Conservation (phyloP, 23 red algal genomes). For the Agarophyton chilense region DNA sequence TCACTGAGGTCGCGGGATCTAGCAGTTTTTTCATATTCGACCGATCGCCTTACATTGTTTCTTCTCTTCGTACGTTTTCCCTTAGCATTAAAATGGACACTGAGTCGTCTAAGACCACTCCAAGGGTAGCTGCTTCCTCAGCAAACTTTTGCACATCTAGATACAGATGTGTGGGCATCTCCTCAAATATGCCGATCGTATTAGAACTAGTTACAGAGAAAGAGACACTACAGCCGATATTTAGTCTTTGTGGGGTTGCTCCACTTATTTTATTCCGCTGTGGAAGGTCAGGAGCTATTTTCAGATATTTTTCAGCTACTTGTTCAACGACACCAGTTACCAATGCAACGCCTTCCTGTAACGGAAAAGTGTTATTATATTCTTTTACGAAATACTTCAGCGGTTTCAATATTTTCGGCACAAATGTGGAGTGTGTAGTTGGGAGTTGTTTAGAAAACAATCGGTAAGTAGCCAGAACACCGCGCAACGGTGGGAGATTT, state of each 20-base stretch:
- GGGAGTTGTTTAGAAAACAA: constrained; percentile 90
- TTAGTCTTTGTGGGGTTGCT: constrained; percentile 78
- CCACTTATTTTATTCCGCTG: constrained; percentile 73
- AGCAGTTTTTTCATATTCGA: neutral
- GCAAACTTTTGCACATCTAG: constrained; percentile 81
- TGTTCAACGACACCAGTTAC: constrained; percentile 43
- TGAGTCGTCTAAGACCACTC: constrained; percentile 42
- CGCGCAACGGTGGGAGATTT: constrained; percentile 85
- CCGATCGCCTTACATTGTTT: neutral
- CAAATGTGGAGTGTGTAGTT: constrained; percentile 78
- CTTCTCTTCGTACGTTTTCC: constrained; percentile 44
- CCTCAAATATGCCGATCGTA: constrained; percentile 48
- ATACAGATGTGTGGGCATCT: constrained; percentile 79
- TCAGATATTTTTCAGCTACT: constrained; percentile 50
- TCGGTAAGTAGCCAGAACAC: constrained; percentile 95
- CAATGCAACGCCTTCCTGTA: constrained; percentile 11
- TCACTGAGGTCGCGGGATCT: constrained; percentile 1
- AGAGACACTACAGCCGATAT: constrained; percentile 68
- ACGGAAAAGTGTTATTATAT: constrained; percentile 20
- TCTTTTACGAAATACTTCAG: constrained; percentile 77
- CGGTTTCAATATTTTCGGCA: constrained; percentile 81
- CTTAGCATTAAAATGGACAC: constrained; percentile 33
- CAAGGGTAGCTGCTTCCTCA: constrained; percentile 53
- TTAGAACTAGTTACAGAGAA: constrained; percentile 13
- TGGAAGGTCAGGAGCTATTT: constrained; percentile 74